Evolutionary conservation across 176 grass and related monocot species (phyloP).

Genomic region (Avena eriantha): DNA sequence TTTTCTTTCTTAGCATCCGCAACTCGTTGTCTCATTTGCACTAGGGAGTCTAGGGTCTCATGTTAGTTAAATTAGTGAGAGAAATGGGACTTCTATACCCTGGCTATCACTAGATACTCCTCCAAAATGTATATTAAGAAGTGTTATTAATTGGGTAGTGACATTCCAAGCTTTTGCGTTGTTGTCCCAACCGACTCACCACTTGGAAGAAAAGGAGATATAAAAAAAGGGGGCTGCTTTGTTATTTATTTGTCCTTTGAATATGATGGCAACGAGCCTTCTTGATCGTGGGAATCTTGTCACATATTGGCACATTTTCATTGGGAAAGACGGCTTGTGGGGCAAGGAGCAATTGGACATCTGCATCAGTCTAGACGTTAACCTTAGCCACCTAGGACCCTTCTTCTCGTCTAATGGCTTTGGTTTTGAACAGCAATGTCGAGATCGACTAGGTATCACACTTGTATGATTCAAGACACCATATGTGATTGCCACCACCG

Average conservation of each 20-base stretch:
- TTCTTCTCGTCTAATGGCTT: not conserved
- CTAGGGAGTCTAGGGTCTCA: not conserved
- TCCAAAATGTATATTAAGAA: not conserved
- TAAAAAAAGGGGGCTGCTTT: not conserved
- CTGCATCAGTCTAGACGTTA: not conserved
- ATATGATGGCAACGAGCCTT: not conserved
- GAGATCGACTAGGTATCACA: not conserved
- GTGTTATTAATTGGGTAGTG: not conserved
- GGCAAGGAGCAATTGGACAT: not conserved
- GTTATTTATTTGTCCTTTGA: not conserved
- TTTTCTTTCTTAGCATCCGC: not conserved
- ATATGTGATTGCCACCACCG: too few species aligned
- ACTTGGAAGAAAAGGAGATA: not conserved
- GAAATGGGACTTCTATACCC: not conserved
- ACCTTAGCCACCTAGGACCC: slow-evolving; percentile 13
- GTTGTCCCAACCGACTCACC: not conserved
- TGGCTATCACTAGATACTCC: not conserved
- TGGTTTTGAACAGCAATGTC: not conserved
- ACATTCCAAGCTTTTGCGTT: not conserved
- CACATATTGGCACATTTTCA: slow-evolving; percentile 21
- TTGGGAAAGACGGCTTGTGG: not conserved
- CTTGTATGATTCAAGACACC: too few species aligned
- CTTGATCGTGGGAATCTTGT: not conserved
- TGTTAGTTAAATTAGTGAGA: not conserved
- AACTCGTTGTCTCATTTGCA: not conserved